Evolutionary conservation across 371 early-diverging fungal species (phyloP).

Genomic region (Mucor ambiguus): DNA sequence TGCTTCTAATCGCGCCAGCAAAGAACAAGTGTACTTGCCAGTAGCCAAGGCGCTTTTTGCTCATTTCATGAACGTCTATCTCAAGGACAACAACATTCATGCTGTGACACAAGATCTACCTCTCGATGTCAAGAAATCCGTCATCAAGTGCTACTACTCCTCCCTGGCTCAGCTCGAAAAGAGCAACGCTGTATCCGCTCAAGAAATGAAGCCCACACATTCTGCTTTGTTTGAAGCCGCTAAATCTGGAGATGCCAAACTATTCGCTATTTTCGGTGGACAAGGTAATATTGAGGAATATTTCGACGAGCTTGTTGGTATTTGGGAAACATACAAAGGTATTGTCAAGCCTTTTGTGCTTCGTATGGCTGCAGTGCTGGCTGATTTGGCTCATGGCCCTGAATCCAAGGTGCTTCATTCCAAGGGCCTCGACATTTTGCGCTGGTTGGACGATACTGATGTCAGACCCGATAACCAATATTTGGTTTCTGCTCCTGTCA

Average conservation of each 20-base stretch:
- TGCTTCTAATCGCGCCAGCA: constrained; percentile 61
- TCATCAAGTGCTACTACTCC: constrained; percentile 81
- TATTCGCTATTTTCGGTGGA: constrained; percentile 94
- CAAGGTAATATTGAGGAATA: constrained; percentile 96
- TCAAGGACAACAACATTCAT: constrained; percentile 86
- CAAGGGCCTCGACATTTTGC: constrained; percentile 84
- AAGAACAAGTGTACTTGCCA: constrained; percentile 64
- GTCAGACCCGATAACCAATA: constrained; percentile 83
- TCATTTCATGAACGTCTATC: constrained; percentile 74
- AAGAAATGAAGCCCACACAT: constrained; percentile 48
- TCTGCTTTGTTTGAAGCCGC: constrained; percentile 73
- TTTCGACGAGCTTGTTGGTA: constrained; percentile 88
- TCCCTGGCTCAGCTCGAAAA: constrained; percentile 70
- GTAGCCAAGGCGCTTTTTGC: constrained; percentile 78
- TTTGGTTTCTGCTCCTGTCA: constrained; percentile 83
- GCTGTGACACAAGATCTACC: constrained; percentile 66
- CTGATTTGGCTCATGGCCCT: constrained; percentile 69
- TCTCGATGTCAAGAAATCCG: constrained; percentile 61
- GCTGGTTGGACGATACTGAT: constrained; percentile 88
- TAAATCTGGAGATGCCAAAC: constrained; percentile 61
- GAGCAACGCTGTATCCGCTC: constrained; percentile 40
- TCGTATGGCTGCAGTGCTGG: constrained; percentile 74
- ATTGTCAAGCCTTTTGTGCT: constrained; percentile 79
- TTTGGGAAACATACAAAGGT: constrained; percentile 82
- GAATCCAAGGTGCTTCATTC: constrained; percentile 77